A percentile compares a stretch with the other conserved stretches of the same genome.
Evolutionary conservation across 2,329 filamentous ascomycete genomes (phyloP).

Genomic region (Phaeophleospora eucalypticola): DNA sequence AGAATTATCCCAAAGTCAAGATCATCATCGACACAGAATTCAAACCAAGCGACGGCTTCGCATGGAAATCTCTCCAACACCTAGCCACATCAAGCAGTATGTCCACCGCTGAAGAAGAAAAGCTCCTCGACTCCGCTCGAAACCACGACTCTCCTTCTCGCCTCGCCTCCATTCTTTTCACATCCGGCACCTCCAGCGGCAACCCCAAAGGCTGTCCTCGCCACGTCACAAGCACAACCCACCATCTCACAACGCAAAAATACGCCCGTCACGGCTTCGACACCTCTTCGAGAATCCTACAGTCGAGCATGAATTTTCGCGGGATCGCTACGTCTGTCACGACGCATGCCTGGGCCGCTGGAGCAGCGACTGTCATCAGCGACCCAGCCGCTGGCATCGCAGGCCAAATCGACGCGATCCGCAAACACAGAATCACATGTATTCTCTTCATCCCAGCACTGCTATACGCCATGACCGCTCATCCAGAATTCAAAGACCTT

Average conservation of each 20-base stretch:
- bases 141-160: conserved; percentile 9
- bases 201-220: conserved; percentile 17
- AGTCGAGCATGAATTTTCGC: conserved; percentile 18
- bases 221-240: conserved; percentile 4
- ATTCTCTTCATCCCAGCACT: conserved; percentile 15
- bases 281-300: neutral
- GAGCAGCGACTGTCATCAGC: conserved; percentile 16
- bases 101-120: neutral
- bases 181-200: conserved; percentile 16
- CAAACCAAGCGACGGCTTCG: neutral
- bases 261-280: conserved; percentile 1
- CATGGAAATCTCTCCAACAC: neutral
- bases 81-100: neutral
- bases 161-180: conserved; percentile 14
- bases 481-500: conserved; percentile 6
- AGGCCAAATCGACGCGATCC: conserved; percentile 11
- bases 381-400: conserved; percentile 7
- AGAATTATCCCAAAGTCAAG: conserved; percentile 8
- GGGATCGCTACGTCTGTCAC: conserved; percentile 11
- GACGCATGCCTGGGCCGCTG: conserved; percentile 14
- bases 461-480: conserved; percentile 10
- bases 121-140: conserved; percentile 5
- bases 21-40: conserved; percentile 7
- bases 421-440: conserved; percentile 12
- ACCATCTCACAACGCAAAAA: conserved; percentile 1